These are phyloP conservation scores for Neurospora tetrasperma DNA, from an alignment of 495 filamentous ascomycete species.

Conservation along the genomic window DNA sequence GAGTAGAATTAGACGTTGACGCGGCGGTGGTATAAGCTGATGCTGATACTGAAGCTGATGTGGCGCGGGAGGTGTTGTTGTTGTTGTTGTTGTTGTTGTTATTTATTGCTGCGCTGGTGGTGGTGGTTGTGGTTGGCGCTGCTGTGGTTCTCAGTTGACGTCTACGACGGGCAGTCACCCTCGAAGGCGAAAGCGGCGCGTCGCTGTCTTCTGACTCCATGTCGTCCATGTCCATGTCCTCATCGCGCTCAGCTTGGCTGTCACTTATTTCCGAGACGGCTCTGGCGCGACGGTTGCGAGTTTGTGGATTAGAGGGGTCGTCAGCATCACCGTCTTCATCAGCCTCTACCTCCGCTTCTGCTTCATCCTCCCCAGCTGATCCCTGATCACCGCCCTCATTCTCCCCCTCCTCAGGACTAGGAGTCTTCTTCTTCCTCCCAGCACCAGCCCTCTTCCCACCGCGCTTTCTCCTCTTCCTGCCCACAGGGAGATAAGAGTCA, in stretches of 20 bases:
- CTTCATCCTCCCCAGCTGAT: neutral
- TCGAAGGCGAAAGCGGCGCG: neutral
- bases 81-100: no score
- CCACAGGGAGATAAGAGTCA: slow-evolving; percentile 6
- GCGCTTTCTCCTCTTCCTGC: slow-evolving; percentile 14
- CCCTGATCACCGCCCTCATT: neutral
- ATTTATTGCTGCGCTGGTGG: neutral
- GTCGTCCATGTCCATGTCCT: neutral
- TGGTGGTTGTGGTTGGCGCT: neutral
- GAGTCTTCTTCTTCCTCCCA: slow-evolving; percentile 17
- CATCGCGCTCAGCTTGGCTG: slow-evolving; percentile 8
- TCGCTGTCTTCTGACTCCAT: slow-evolving; percentile 7
- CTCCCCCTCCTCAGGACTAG: neutral
- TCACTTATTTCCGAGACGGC: slow-evolving; percentile 14
- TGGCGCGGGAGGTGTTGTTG: neutral
- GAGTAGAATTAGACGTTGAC: neutral
- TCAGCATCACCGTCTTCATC: neutral
- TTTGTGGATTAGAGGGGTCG: neutral
- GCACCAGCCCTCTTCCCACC: slow-evolving; percentile 22
- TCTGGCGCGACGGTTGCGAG: neutral
- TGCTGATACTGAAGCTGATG: neutral
- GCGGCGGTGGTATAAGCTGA: neutral
- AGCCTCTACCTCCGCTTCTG: neutral
- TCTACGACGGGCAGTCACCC: neutral
- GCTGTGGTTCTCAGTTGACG: neutral